Base-by-base conservation (phyloP, 1,139 yeast genomes). In the Diutina catenulata region DNA sequence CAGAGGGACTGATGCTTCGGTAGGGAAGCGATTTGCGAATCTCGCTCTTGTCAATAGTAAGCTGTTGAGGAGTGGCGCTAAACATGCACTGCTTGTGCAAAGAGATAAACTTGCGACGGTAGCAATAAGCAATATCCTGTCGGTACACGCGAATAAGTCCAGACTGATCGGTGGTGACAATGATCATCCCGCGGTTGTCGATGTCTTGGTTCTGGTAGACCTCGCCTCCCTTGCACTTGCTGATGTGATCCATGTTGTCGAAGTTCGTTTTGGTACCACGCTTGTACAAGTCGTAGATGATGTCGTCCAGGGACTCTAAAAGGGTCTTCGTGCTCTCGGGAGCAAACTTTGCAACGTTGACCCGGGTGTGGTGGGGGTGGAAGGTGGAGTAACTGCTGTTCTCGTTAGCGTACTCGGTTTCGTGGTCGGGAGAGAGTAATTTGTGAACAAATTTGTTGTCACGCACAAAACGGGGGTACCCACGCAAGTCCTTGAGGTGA, bases 111-210 rank as follows among this genome's bases (percentile, higher is more conserved):
- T 40, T 37, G 40, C 60, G 62, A 26, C 74, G 45, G 29, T 56
- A 45, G 10, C 47, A 47, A 36, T 69, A 59, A 0, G 93, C 82
- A 38, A 79, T 65, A 54, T 87, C 95, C 45, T 84, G 81, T 47
- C 96, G 66, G 52, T 80, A 83, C 0, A 87, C 82, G 40, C 91
- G 61, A 36, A 87, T 81, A 4, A 68, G 47, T 0, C 96, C 96
- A 28, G 62, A 58, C 44, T 74, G 75, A 52, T 86, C 96, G 0
- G 93, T 77, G 1, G 94, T 78, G 2, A 87, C 79, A 22, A 86
- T 73, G 29, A 80, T 74, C 23, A 70, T 61, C 1, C 74, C 72
- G 3, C 39, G 38, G 20, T 39, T 39, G 3, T 38, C 31, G 6
- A 36, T 19, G 2, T n/a, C 28, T 29, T n/a, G 19, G 15, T 5